Conservation (phyloP, 257 asterid species). For the Cruciata laevipes region DNA sequence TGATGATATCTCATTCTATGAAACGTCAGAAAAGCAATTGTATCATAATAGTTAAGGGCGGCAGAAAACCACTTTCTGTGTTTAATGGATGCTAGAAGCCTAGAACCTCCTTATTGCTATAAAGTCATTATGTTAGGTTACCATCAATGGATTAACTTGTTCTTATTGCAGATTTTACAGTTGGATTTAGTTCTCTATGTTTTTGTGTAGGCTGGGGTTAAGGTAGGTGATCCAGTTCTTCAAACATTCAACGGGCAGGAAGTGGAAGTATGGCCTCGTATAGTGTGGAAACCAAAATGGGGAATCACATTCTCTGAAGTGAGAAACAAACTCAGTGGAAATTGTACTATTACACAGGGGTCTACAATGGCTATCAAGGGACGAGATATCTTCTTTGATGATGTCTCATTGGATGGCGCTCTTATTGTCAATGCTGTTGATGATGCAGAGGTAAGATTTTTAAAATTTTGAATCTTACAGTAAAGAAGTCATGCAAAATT, state of each 20-base stretch:
- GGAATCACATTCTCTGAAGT: slow-evolving; percentile 78
- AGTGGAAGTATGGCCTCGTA: slow-evolving; percentile 94
- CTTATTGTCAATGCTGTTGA: slow-evolving; percentile 59
- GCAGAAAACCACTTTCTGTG: too few species aligned
- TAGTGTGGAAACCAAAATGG: slow-evolving; percentile 93
- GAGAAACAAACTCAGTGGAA: slow-evolving; percentile 52
- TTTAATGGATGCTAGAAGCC: neutral
- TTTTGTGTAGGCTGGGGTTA: slow-evolving; percentile 72
- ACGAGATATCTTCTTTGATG: slow-evolving; percentile 46
- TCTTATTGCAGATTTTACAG: slow-evolving; percentile 8
- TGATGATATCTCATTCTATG: neutral
- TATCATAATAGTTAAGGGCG: neutral
- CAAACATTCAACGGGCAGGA: slow-evolving; percentile 72
- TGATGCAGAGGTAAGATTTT: slow-evolving; percentile 55
- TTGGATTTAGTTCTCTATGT: slow-evolving; percentile 7
- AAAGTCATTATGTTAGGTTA: neutral
- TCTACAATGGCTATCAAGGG: slow-evolving; percentile 77
- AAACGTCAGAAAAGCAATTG: neutral
- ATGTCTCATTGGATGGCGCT: slow-evolving; percentile 84
- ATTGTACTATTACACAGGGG: slow-evolving; percentile 53
- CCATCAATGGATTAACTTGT: neutral
- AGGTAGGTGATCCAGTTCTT: slow-evolving; percentile 60
- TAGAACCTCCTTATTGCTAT: neutral
- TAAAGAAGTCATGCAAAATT: neutral
- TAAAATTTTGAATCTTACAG: neutral